phyloP scores from a whole-genome alignment of 768 basidiomycete genomes.

The Russula earlei region DNA sequence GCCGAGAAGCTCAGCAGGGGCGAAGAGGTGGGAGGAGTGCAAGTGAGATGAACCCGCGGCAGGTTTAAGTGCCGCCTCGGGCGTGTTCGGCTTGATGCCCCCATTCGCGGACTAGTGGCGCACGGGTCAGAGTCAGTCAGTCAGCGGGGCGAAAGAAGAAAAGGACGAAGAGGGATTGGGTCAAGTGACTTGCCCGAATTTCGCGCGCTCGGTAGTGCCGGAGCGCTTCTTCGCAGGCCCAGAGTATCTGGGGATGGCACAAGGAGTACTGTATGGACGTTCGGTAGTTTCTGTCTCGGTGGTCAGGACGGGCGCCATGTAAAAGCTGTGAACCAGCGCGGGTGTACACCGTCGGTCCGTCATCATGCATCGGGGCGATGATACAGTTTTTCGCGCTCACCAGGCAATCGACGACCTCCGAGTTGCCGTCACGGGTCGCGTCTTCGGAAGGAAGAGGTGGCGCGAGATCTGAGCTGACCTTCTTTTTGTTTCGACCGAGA shows the following conservation, averaged over 20 bases:
- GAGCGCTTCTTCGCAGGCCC: constrained; percentile 59
- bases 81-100: constrained; percentile 49
- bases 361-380: neutral
- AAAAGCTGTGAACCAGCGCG: constrained; percentile 37
- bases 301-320: constrained; percentile 65
- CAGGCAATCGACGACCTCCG: constrained; percentile 57
- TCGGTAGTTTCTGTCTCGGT: constrained; percentile 61
- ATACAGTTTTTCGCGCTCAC: constrained; percentile 33
- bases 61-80: constrained; percentile 38
- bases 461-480: neutral
- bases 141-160: no score
- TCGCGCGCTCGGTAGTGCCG: constrained; percentile 54
- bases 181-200: constrained; percentile 36
- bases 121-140: neutral
- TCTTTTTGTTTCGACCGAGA: neutral
- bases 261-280: constrained; percentile 64
- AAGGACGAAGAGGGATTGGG: neutral
- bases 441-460: constrained; percentile 42
- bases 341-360: no score
- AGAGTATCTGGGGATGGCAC: constrained; percentile 51
- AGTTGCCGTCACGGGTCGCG: constrained; percentile 63
- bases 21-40: constrained; percentile 28
- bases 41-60: constrained; percentile 9
- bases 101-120: constrained; percentile 9
- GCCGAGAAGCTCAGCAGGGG: constrained; percentile 32